phyloP scores from a whole-genome alignment of 139 green algal genomes.

The Bryopsis sp. region DNA sequence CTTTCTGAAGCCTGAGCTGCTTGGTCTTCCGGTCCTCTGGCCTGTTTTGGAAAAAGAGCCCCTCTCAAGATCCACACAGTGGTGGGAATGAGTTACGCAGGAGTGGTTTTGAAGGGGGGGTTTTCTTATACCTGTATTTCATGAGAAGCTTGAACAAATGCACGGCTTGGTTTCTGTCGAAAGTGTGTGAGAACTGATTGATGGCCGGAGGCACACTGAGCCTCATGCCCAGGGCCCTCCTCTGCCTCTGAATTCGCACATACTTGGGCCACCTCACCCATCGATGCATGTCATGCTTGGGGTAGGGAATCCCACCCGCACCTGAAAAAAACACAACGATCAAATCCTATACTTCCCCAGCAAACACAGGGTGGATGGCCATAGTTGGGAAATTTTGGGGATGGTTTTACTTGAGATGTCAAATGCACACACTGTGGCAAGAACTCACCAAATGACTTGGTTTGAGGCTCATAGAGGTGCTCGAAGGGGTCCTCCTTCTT shows the following conservation, averaged over 20 bases:
- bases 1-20: conserved; percentile 14
- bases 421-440: too few relatives aligned
- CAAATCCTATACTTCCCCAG: too few relatives aligned
- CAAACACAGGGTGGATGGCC: too few relatives aligned
- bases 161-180: conserved; percentile 88
- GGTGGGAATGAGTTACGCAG: not conserved
- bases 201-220: conserved; percentile 68
- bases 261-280: conserved; percentile 99
- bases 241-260: conserved; percentile 94
- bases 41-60: too few relatives aligned
- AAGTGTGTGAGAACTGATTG: conserved; percentile 51
- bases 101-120: not conserved
- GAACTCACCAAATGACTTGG: too few relatives aligned
- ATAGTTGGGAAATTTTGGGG: too few relatives aligned
- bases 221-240: conserved; percentile 86
- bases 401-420: too few relatives aligned
- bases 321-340: too few relatives aligned
- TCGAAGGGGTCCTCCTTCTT: too few relatives aligned
- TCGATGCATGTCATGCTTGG: conserved; percentile 87
- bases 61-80: not conserved
- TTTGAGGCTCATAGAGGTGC: too few relatives aligned
- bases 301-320: conserved; percentile 72
- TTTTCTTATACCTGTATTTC: conserved; percentile 95
- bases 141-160: conserved; percentile 96
- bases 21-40: conserved; percentile 10